Base-by-base conservation (phyloP, 1,139 yeast species). In the Taphrina sp. region DNA sequence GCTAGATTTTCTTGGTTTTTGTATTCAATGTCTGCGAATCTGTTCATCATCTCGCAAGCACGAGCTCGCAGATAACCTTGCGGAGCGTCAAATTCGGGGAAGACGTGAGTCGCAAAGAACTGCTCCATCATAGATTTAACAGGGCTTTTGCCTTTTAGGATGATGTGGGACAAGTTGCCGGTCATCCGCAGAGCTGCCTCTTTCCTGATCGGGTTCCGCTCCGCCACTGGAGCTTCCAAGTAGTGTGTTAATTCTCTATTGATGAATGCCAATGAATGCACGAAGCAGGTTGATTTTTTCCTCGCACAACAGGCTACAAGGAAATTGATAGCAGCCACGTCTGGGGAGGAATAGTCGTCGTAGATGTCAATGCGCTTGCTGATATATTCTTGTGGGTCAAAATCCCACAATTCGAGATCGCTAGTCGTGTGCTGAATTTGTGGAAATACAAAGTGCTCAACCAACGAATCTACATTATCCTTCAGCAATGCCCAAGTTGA, bases 381-480 rank as follows among this genome's bases (percentile, higher is more conserved):
- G 61, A 92, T 85, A 67, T 89, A 92, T 68, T 90, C 96, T 58
- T 81, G 85, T 4, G 97, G 97, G 66, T 92, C 97, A 60, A 78
- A 80, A 61, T 89, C 95, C 71, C 86, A 90, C 33, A 80, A 71
- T 61, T 87, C 95, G 59, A 89, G 72, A 23, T 80, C 80, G 10
- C 77, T 79, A 59, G 85, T 85, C 19, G 78, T 76, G 8, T 95
- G 90, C 61, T 86, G 78, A 52, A 92, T 72, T 51, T 88, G 70
- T 3, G 96, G 96, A 70, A 78, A 89, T 10, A 90, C 76, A 60
- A 92, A 82, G 63, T 83, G 89, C 14, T 83, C 73, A 23, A 90
- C 74, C 47, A 92, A 71, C 14, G 77, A 76, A 54, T 79, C 80
- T 56, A 81, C 76, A 67, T 84, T 86, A 1, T 92, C 88, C 65